These are phyloP conservation scores for Dactylellina parvicollis DNA, from an alignment of 2,329 filamentous ascomycete genomes.

Conservation along the genomic window DNA sequence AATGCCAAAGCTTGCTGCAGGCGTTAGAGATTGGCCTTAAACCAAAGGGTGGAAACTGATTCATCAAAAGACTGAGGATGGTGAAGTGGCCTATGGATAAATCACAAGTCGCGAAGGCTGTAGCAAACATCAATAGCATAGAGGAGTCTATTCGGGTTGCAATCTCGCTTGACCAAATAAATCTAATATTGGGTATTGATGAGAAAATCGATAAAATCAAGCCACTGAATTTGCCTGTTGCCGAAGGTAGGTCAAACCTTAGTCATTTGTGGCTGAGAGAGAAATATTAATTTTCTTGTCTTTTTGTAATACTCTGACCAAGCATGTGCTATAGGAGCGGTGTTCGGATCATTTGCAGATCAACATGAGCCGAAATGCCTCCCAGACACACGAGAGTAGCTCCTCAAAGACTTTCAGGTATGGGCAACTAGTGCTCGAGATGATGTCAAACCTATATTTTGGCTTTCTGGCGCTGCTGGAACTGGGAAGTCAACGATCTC, in stretches of 20 bases:
- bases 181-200: not conserved
- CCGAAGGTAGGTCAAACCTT: slow-evolving; percentile 36
- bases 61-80: not conserved
- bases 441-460: slow-evolving; percentile 57
- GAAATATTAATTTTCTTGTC: no score
- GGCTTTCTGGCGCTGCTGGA: slow-evolving; percentile 61
- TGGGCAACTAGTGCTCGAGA: slow-evolving; percentile 21
- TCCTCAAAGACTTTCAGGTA: slow-evolving; percentile 51
- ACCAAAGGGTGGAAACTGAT: not conserved
- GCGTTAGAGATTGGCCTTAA: not conserved
- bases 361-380: slow-evolving; percentile 57
- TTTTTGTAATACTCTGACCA: no score
- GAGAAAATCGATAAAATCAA: not conserved
- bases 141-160: slow-evolving; percentile 5
- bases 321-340: slow-evolving; percentile 24
- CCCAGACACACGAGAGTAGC: slow-evolving; percentile 56
- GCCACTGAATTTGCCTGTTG: slow-evolving; percentile 13
- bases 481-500: slow-evolving; percentile 52
- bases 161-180: slow-evolving; percentile 1
- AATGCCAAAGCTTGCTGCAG: not conserved
- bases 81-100: slow-evolving; percentile 10
- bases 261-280: no score
- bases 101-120: not conserved
- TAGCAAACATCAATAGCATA: not conserved
- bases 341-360: slow-evolving; percentile 54